Conservation (phyloP, 1,284 basidiomycete species). For the Ustilago tritici region DNA sequence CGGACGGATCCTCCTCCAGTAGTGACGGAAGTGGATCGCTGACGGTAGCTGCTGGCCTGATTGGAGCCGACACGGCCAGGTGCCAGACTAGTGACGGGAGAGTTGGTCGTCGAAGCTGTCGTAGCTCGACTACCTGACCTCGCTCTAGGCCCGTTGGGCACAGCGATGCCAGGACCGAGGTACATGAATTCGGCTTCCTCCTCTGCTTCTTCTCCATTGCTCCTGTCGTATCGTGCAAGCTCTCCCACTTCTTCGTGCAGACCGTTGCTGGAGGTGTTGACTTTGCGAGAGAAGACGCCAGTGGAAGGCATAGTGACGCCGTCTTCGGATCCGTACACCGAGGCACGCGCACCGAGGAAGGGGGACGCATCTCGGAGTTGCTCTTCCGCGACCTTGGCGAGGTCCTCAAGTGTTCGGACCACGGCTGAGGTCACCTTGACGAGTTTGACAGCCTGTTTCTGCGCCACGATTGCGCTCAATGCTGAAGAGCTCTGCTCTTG, state of each 20-base stretch:
- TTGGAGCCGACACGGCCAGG: conserved; percentile 21
- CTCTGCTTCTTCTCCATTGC: conserved; percentile 24
- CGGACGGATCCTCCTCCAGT: conserved; percentile 43
- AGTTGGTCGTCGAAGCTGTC: conserved; percentile 22
- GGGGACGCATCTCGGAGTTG: conserved; percentile 47
- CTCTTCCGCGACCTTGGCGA: conserved; percentile 49
- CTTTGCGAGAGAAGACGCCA: conserved; percentile 39
- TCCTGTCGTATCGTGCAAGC: conserved; percentile 29
- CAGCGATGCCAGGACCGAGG: conserved; percentile 59
- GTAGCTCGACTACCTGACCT: conserved; percentile 31
- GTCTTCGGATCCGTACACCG: conserved; percentile 54
- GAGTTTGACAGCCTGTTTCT: conserved; percentile 19
- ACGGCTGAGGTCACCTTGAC: conserved; percentile 24
- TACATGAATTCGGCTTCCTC: conserved; percentile 59
- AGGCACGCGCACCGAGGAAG: conserved; percentile 53
- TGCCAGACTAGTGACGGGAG: conserved; percentile 39
- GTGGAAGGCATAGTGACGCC: conserved; percentile 35
- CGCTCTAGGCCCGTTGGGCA: conserved; percentile 56
- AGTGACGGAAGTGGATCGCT: conserved; percentile 55
- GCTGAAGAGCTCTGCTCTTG: conserved; percentile 34
- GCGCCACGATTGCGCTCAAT: background rate
- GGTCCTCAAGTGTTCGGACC: conserved; percentile 29
- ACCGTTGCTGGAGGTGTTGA: conserved; percentile 41
- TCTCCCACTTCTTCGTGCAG: conserved; percentile 46
- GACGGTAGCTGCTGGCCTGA: conserved; percentile 31